Conservation (phyloP, 106 monocot species). For the Hemerocallis citrina region DNA sequence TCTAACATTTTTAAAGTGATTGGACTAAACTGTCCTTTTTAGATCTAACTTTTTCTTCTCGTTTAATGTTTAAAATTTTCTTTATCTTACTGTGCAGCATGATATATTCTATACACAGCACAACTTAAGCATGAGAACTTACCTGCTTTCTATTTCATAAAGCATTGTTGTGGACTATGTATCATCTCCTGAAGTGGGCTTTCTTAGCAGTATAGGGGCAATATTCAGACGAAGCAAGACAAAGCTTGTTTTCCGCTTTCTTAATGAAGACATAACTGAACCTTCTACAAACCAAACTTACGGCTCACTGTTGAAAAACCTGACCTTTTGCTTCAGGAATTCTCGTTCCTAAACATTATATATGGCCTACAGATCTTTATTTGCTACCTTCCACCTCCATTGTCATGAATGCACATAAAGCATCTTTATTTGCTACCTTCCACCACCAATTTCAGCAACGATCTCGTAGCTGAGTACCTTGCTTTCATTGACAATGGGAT, state of each 20-base stretch:
- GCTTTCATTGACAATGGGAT: slow-evolving; percentile 57
- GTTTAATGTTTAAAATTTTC: too few relatives aligned
- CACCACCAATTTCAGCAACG: slow-evolving; percentile 65
- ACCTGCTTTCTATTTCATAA: slow-evolving; percentile 33
- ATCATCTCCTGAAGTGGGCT: slow-evolving; percentile 72
- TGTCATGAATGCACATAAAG: slow-evolving; percentile 70
- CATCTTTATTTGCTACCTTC: slow-evolving; percentile 44
- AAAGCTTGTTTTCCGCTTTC: slow-evolving; percentile 65
- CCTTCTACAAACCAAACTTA: slow-evolving; percentile 66
- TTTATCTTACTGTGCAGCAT: slow-evolving; percentile 38
- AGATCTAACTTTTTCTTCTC: too few relatives aligned
- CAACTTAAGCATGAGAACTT: slow-evolving; percentile 76
- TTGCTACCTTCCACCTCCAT: slow-evolving; percentile 36
- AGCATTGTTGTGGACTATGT: slow-evolving; percentile 39
- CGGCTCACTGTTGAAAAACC: slow-evolving; percentile 53
- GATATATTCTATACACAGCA: slow-evolving; percentile 69
- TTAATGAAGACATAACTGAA: slow-evolving; percentile 28
- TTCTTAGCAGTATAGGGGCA: slow-evolving; percentile 36
- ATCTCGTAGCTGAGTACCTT: slow-evolving; percentile 69
- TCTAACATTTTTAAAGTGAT: too few relatives aligned
- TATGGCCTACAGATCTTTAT: slow-evolving; percentile 65
- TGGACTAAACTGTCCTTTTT: too few relatives aligned
- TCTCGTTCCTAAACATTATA: slow-evolving; percentile 70
- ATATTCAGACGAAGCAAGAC: slow-evolving; percentile 35
- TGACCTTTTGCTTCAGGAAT: slow-evolving; percentile 80